These are phyloP conservation scores for Aureobasidium musti DNA, from an alignment of 2,329 filamentous ascomycete genomes.

Conservation along the genomic window DNA sequence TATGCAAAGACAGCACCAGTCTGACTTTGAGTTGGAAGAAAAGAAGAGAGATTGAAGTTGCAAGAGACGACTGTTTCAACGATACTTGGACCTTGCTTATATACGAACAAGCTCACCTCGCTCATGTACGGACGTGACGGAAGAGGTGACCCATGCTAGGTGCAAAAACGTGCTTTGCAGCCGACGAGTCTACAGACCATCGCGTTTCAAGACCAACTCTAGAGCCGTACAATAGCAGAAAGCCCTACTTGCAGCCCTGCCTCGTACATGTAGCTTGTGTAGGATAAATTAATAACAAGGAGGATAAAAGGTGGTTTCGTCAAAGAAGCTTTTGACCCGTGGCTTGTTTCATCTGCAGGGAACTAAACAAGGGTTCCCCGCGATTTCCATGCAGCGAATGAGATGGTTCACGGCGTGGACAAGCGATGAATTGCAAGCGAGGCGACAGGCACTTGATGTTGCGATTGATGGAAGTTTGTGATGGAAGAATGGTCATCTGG, in stretches of 20 bases:
- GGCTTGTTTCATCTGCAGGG: conserved; percentile 26
- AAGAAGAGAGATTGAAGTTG: neutral
- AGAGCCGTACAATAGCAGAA: neutral
- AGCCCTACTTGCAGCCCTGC: conserved; percentile 19
- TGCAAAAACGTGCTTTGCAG: neutral
- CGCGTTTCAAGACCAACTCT: conserved; percentile 19
- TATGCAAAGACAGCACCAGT: conserved; percentile 29
- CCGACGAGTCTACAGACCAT: conserved; percentile 17
- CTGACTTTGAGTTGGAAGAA: conserved; percentile 21
- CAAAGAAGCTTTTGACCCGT: conserved; percentile 14
- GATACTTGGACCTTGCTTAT: conserved; percentile 17
- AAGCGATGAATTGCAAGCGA: conserved; percentile 12
- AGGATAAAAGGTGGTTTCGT: conserved; percentile 14
- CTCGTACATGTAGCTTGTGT: neutral
- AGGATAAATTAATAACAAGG: conserved; percentile 22
- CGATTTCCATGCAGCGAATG: conserved; percentile 7
- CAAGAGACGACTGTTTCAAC: neutral
- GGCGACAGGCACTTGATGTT: neutral
- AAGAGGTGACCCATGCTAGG: conserved; percentile 1
- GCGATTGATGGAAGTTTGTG: conserved; percentile 21
- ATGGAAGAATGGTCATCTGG: neutral
- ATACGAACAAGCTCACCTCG: conserved; percentile 7
- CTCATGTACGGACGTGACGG: neutral
- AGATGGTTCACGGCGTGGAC: conserved; percentile 1
- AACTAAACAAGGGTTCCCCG: conserved; percentile 25